phyloP scores from a whole-genome alignment of 2,329 filamentous ascomycete species.

The Apiospora koreana region DNA sequence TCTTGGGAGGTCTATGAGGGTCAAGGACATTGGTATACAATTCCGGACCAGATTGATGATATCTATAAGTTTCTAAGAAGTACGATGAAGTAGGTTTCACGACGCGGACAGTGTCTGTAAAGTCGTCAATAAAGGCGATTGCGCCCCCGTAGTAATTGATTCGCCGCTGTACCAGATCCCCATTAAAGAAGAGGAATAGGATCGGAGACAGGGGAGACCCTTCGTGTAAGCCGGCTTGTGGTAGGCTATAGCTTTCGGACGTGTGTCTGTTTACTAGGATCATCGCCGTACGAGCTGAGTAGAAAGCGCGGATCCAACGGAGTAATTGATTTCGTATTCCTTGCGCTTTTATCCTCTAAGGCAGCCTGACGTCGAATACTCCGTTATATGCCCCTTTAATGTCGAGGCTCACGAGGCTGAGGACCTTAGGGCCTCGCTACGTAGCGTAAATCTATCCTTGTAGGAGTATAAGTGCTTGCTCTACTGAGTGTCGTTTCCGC shows the following conservation, averaged over 20 bases:
- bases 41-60: too few relatives aligned
- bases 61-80: too few relatives aligned
- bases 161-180: slow-evolving; percentile 26
- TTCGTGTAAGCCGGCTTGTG: slow-evolving; percentile 29
- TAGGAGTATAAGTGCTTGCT: slow-evolving; percentile 34
- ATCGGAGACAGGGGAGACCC: slow-evolving; percentile 37
- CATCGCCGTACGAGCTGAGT: slow-evolving; percentile 22
- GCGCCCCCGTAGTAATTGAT: slow-evolving; percentile 29
- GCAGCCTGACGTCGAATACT: slow-evolving; percentile 35
- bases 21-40: too few relatives aligned
- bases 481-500: slow-evolving; percentile 34
- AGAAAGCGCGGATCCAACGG: slow-evolving; percentile 28
- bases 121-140: slow-evolving; percentile 20
- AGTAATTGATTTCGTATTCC: slow-evolving; percentile 22
- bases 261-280: slow-evolving; percentile 24
- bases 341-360: slow-evolving; percentile 21
- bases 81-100: too few relatives aligned
- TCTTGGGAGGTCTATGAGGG: too few relatives aligned
- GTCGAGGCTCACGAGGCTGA: slow-evolving; percentile 39
- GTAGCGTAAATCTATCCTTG: slow-evolving; percentile 29
- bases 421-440: slow-evolving; percentile 22
- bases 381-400: slow-evolving; percentile 43
- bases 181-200: slow-evolving; percentile 35
- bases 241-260: slow-evolving; percentile 18
- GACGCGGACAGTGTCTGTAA: too few relatives aligned